These are phyloP conservation scores for Geranium rotundifolium DNA, from an alignment of 345 rosid species.

Conservation along the genomic window DNA sequence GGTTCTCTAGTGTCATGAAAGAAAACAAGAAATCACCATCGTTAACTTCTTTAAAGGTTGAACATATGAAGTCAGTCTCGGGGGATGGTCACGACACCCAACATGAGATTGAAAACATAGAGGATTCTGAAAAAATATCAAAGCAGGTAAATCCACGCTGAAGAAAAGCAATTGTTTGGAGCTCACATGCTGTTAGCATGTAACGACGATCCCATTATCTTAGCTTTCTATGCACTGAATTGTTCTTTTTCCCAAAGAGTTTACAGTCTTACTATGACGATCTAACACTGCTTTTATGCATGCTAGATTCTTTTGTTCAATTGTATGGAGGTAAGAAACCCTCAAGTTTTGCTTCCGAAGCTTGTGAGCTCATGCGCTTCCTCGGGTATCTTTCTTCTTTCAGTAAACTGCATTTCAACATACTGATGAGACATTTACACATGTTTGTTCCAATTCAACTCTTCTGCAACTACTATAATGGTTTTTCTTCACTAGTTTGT, in stretches of 20 bases:
- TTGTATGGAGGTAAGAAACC: slow-evolving; percentile 86
- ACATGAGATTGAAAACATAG: slow-evolving; percentile 12
- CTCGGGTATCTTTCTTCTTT: slow-evolving; percentile 33
- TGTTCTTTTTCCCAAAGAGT: slow-evolving; percentile 1
- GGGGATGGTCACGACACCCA: slow-evolving; percentile 29
- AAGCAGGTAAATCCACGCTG: slow-evolving; percentile 44
- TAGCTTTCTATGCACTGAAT: too few species aligned
- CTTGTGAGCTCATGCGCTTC: slow-evolving; percentile 63
- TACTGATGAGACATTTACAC: too few species aligned
- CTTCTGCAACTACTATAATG: background rate
- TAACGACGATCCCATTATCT: too few species aligned
- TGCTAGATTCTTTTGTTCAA: slow-evolving; percentile 77
- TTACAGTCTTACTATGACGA: too few species aligned
- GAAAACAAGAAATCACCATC: slow-evolving; percentile 19
- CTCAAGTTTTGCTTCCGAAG: slow-evolving; percentile 58
- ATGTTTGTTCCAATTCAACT: background rate
- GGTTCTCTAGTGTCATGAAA: slow-evolving; percentile 60
- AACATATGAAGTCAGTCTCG: slow-evolving; percentile 9
- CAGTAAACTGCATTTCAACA: background rate
- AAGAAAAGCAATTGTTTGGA: background rate
- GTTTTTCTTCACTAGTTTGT: too few species aligned
- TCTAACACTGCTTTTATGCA: slow-evolving; percentile 1
- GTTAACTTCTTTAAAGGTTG: slow-evolving; percentile 11
- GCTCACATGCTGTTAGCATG: too few species aligned
- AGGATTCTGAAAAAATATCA: slow-evolving; percentile 27